Evolutionary conservation across 768 basidiomycete genomes (phyloP).

Genomic region (Chiua virens): DNA sequence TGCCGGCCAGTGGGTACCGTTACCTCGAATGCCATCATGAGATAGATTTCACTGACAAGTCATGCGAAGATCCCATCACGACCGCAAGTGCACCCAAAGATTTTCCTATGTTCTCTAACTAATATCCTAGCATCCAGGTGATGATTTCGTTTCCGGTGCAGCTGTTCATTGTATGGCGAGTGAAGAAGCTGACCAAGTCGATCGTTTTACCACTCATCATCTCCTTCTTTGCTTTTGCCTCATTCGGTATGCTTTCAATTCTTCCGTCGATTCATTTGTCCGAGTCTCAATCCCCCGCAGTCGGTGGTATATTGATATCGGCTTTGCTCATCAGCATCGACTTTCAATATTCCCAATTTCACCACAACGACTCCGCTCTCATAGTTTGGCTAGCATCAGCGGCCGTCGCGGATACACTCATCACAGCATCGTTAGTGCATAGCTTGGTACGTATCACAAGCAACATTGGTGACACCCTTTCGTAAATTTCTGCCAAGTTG

Average conservation of each 20-base stretch:
- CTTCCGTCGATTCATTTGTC: no score
- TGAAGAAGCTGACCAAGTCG: slow-evolving; percentile 36
- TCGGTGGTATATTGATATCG: slow-evolving; percentile 35
- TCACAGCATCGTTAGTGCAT: slow-evolving; percentile 44
- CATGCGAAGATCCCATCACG: slow-evolving; percentile 40
- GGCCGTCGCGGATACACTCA: slow-evolving; percentile 40
- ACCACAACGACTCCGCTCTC: slow-evolving; percentile 32
- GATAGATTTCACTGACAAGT: not conserved
- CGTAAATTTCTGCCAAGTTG: slow-evolving; percentile 22
- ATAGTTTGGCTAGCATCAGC: slow-evolving; percentile 45
- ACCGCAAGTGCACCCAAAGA: slow-evolving; percentile 32
- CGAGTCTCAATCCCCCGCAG: slow-evolving; percentile 15
- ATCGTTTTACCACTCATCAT: slow-evolving; percentile 28
- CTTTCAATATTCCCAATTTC: slow-evolving; percentile 32
- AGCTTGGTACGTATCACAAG: slow-evolving; percentile 35
- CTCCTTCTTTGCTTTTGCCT: not conserved
- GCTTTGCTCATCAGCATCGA: slow-evolving; percentile 31
- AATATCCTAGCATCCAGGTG: slow-evolving; percentile 30
- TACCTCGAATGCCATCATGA: not conserved
- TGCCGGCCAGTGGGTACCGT: slow-evolving; percentile 11
- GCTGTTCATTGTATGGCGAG: slow-evolving; percentile 45
- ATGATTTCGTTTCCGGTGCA: slow-evolving; percentile 31
- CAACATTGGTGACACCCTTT: not conserved
- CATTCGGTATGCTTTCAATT: slow-evolving; percentile 9
- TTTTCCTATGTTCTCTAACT: not conserved